These are phyloP conservation scores for Xanthoconium purpureum DNA, from an alignment of 768 basidiomycete species.

Conservation along the genomic window DNA sequence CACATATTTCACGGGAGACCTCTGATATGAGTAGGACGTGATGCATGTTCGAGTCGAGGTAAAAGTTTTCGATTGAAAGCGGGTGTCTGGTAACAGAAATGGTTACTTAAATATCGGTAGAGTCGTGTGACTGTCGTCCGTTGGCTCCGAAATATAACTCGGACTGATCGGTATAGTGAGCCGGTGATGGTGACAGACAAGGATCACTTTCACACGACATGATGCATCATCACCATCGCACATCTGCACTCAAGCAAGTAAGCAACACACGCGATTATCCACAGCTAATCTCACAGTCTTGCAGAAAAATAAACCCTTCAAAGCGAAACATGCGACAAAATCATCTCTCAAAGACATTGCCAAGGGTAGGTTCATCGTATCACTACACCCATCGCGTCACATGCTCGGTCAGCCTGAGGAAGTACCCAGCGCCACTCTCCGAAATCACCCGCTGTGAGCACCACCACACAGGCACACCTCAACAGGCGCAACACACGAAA, in stretches of 20 bases:
- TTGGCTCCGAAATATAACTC: no score
- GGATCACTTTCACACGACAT: constrained; percentile 2
- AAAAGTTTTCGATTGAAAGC: not conserved
- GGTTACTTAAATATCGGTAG: not conserved
- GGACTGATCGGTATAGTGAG: no score
- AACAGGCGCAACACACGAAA: constrained; percentile 85
- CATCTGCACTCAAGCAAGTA: constrained; percentile 79
- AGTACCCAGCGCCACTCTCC: constrained; percentile 52
- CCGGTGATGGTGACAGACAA: not conserved
- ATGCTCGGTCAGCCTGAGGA: constrained; percentile 32
- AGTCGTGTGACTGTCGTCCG: no score
- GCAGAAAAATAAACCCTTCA: constrained; percentile 89
- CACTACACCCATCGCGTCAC: not conserved
- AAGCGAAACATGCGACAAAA: constrained; percentile 88
- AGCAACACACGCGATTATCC: not conserved
- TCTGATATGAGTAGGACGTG: constrained; percentile 24
- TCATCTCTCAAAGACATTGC: constrained; percentile 77
- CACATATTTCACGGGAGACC: constrained; percentile 18
- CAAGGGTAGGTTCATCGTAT: constrained; percentile 56
- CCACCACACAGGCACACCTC: constrained; percentile 63
- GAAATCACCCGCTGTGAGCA: constrained; percentile 49
- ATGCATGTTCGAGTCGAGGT: constrained; percentile 12
- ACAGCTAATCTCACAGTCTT: not conserved
- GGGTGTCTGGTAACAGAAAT: not conserved
- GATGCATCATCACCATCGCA: constrained; percentile 57